phyloP scores from a whole-genome alignment of 2,329 filamentous ascomycete species.

The Aureobasidium sp. region DNA sequence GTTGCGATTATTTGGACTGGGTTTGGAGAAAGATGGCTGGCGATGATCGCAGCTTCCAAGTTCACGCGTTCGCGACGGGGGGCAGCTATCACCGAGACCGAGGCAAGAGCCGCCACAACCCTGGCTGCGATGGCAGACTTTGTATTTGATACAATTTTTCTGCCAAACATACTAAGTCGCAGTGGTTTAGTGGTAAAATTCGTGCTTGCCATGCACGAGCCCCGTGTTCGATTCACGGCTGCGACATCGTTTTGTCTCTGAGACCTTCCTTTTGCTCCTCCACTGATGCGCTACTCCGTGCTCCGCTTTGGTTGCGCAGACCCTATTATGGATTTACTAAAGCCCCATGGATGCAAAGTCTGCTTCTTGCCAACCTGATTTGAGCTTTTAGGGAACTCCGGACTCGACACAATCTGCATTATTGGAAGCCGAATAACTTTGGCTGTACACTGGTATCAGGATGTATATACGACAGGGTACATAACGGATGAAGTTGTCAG shows the following conservation, averaged over 20 bases:
- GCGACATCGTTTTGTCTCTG: conserved; percentile 8
- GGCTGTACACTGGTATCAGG: too few relatives aligned
- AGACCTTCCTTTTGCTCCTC: background rate
- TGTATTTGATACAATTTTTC: background rate
- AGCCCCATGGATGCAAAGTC: too few relatives aligned
- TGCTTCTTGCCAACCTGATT: too few relatives aligned
- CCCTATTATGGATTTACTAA: too few relatives aligned
- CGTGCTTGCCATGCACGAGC: conserved; percentile 22
- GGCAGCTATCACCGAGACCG: conserved; percentile 1
- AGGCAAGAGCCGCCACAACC: background rate
- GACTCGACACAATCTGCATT: background rate
- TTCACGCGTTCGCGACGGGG: conserved; percentile 9
- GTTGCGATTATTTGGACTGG: conserved; percentile 6
- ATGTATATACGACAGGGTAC: background rate
- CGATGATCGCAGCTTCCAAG: conserved; percentile 7
- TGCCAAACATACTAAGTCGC: background rate
- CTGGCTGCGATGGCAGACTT: background rate
- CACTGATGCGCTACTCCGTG: too few relatives aligned
- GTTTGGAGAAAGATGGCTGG: background rate
- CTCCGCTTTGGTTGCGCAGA: too few relatives aligned
- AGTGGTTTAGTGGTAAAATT: conserved; percentile 23
- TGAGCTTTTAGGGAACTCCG: too few relatives aligned
- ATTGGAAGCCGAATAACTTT: too few relatives aligned
- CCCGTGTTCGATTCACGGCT: conserved; percentile 23
- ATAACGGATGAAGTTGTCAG: background rate